Evolutionary conservation across 2,329 filamentous ascomycete genomes (phyloP).

Genomic region (Endocalyx cinctus): DNA sequence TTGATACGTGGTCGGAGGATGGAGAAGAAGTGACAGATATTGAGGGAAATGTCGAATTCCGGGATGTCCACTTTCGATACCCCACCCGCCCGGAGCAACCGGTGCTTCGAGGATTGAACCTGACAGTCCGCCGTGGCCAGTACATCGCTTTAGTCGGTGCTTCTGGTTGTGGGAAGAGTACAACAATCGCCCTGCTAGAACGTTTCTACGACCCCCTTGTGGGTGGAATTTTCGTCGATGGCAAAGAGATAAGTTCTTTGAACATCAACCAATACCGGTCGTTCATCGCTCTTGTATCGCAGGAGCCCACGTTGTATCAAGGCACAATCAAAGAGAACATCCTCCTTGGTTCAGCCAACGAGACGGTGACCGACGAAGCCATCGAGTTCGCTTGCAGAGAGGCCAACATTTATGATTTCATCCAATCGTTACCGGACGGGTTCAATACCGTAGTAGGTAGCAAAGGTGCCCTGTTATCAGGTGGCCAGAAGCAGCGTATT

Average conservation of each 20-base stretch:
- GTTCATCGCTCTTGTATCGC: conserved; percentile 81
- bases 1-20: conserved; percentile 74
- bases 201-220: conserved; percentile 88
- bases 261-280: conserved; percentile 84
- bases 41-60: conserved; percentile 81
- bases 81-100: conserved; percentile 86
- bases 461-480: conserved; percentile 80
- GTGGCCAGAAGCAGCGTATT: conserved; percentile 92
- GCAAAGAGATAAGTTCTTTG: conserved; percentile 71
- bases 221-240: conserved; percentile 78
- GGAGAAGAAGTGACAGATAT: conserved; percentile 60
- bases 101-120: conserved; percentile 80
- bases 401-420: conserved; percentile 90
- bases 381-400: conserved; percentile 79
- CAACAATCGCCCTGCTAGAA: conserved; percentile 85
- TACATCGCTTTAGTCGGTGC: conserved; percentile 91
- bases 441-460: conserved; percentile 82
- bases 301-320: conserved; percentile 93
- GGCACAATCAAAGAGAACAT: conserved; percentile 91
- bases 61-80: conserved; percentile 90
- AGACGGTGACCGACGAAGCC: conserved; percentile 65
- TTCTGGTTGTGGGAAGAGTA: conserved; percentile 90
- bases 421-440: conserved; percentile 78
- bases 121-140: conserved; percentile 69
- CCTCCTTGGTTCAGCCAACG: conserved; percentile 65